A percentile compares a stretch with the other conserved stretches of the same genome.
phyloP scores from a whole-genome alignment of 352 stramenopile genomes.

The Globisporangium middletonii region DNA sequence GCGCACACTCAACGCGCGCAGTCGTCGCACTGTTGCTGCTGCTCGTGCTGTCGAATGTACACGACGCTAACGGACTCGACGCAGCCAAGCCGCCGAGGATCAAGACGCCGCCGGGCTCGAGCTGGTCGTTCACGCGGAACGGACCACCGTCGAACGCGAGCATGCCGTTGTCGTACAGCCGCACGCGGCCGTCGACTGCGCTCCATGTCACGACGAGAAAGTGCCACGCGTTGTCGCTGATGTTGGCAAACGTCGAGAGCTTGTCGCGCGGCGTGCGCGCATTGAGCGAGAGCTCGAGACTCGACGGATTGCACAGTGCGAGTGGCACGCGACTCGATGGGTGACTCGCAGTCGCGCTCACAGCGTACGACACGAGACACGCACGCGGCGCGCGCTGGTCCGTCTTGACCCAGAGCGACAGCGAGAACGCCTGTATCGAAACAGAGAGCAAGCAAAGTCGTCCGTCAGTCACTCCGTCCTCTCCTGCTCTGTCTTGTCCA shows the following conservation, averaged over 20 bases:
- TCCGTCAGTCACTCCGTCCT: background rate
- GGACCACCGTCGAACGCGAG: constrained; percentile 58
- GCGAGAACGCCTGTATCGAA: constrained; percentile 29
- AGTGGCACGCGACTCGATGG: constrained; percentile 19
- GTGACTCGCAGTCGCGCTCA: too few relatives aligned
- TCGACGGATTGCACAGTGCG: constrained; percentile 54
- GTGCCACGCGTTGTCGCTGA: constrained; percentile 66
- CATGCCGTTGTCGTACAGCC: constrained; percentile 66
- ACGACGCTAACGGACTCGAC: constrained; percentile 4
- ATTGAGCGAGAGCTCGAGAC: constrained; percentile 47
- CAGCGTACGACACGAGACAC: constrained; percentile 47
- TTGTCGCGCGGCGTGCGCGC: constrained; percentile 19
- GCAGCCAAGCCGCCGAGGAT: constrained; percentile 38
- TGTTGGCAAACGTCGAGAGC: constrained; percentile 50
- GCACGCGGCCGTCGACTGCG: constrained; percentile 40
- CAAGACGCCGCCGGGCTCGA: constrained; percentile 30
- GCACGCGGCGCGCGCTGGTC: constrained; percentile 16
- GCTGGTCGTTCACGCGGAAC: constrained; percentile 29
- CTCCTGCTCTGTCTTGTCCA: background rate
- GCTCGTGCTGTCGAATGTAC: constrained; percentile 2
- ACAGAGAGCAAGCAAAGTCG: constrained; percentile 1
- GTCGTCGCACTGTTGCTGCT: constrained; percentile 1
- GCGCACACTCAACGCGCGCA: constrained; percentile 19
- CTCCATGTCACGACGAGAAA: constrained; percentile 58
- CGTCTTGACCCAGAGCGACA: constrained; percentile 65